Conservation (phyloP, 495 filamentous ascomycete genomes). For the Aspergillus avenaceus region DNA sequence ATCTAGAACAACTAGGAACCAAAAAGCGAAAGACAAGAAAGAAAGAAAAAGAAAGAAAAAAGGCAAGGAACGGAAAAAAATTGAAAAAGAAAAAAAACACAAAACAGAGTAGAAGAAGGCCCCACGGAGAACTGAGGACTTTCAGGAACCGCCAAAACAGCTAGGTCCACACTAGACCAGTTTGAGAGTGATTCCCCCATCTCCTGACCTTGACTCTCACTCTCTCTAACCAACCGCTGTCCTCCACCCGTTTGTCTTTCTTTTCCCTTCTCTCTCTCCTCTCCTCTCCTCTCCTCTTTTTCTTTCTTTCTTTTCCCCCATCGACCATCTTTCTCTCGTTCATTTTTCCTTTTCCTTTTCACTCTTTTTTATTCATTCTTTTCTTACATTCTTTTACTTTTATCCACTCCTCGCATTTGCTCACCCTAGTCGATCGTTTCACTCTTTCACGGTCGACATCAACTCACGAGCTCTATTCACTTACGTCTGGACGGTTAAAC, state of each 20-base stretch:
- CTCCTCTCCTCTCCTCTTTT: constrained; percentile 23
- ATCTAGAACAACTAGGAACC: not conserved
- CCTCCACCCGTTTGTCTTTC: constrained; percentile 13
- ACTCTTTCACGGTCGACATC: constrained; percentile 39
- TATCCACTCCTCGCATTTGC: constrained; percentile 15
- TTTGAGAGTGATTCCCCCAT: constrained; percentile 7
- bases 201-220: constrained; percentile 2
- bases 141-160: constrained; percentile 12
- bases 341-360: constrained; percentile 34
- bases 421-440: constrained; percentile 37
- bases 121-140: constrained; percentile 2
- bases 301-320: constrained; percentile 26
- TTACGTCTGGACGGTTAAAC: constrained; percentile 21
- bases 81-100: constrained; percentile 2
- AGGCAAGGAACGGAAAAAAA: not conserved
- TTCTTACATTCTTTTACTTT: constrained; percentile 21
- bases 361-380: constrained; percentile 19
- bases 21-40: not conserved
- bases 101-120: not conserved
- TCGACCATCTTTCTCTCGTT: constrained; percentile 27
- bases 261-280: constrained; percentile 17
- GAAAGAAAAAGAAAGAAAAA: not conserved
- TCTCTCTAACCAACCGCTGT: not conserved
- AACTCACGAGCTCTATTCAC: constrained; percentile 18
- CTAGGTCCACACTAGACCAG: constrained; percentile 7